Evolutionary conservation across 352 stramenopile species (phyloP), one percentile per base, ranked within the genome.

Genomic region (Globisporangium lucens): DNA sequence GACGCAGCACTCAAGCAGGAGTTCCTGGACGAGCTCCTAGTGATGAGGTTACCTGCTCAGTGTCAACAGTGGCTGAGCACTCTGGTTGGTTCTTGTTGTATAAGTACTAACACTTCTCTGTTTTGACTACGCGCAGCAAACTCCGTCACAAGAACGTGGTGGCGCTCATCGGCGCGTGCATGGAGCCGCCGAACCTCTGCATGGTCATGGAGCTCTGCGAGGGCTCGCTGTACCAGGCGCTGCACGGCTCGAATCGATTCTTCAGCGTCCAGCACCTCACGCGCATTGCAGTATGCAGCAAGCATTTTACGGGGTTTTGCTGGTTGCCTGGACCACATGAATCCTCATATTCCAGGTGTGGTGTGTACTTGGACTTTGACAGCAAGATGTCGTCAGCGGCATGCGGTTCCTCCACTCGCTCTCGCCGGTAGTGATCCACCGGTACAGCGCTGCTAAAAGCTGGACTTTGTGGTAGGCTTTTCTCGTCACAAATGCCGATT

Each of bases 21-120:
- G 67, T 98, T 96, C 66, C 91, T 98, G 89, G 90, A 98, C 66
- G 93, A 98, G 71, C 72, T 98, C n/a, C 78, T 95, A 8, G 87
- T 97, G 4, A 95, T 97, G 82, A 94, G 82, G 78, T 93, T 35
- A n/a, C 56, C 20, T 43, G 17, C 53, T 59, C 29, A 49, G 29
- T 29, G 2, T 43, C 15, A 33, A 17, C 72, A 75, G 87, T 55
- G 8, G n/a, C 35, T 13, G 5, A 20, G 15, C 36, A 30, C 29
- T 30, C 29, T 30, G 29, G 29, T 30, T 4, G 29, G 29, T 4
- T 30, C 29, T 30, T 30, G 3, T 43, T 13, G 13, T 41, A 10
- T 10, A 43, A 43, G 13, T 43, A 15, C 36, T 43, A 43, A 43
- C 36, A 52, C 4, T 55, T 29, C 13, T 20, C 27, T 47, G 3